A percentile compares a stretch with the other conserved stretches of the same genome.
These are phyloP conservation scores for Pichia insulana DNA, from an alignment of 805 yeast species.

Conservation along the genomic window DNA sequence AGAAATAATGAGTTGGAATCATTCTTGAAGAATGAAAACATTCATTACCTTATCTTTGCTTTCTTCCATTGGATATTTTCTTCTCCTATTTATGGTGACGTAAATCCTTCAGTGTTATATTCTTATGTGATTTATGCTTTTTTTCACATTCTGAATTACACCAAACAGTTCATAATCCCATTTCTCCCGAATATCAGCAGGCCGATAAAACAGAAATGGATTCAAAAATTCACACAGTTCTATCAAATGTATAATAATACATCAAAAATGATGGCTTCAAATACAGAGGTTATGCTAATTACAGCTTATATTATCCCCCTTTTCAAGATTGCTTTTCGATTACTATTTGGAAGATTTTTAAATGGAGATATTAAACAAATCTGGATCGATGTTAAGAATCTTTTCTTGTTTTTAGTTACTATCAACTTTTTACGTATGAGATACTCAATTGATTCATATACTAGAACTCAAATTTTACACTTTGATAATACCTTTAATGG, in stretches of 20 bases:
- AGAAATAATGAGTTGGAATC: constrained; percentile 8
- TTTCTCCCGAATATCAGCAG: constrained; percentile 31
- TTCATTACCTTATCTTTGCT: constrained; percentile 48
- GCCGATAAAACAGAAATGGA: constrained; percentile 23
- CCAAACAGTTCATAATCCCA: constrained; percentile 47
- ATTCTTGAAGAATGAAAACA: constrained; percentile 45
- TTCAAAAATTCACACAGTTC: constrained; percentile 27
- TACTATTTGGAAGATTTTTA: constrained; percentile 29
- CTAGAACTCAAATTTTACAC: constrained; percentile 40
- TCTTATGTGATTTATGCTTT: constrained; percentile 56
- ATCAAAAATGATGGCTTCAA: constrained; percentile 36
- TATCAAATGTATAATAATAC: constrained; percentile 32
- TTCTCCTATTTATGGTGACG: constrained; percentile 12
- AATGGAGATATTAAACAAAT: constrained; percentile 13
- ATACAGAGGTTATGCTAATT: constrained; percentile 37
- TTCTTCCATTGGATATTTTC: constrained; percentile 30
- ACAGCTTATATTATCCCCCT: constrained; percentile 32
- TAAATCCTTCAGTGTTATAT: constrained; percentile 35
- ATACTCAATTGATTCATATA: constrained; percentile 46
- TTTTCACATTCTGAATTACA: constrained; percentile 56
- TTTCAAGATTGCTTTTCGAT: constrained; percentile 28
- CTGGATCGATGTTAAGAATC: constrained; percentile 23
- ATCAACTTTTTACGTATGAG: constrained; percentile 51
- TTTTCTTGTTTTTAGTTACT: constrained; percentile 37
- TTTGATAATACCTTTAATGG: constrained; percentile 36